Conservation (phyloP, 2,329 filamentous ascomycete species). For the Fusarium gaditjirri region DNA sequence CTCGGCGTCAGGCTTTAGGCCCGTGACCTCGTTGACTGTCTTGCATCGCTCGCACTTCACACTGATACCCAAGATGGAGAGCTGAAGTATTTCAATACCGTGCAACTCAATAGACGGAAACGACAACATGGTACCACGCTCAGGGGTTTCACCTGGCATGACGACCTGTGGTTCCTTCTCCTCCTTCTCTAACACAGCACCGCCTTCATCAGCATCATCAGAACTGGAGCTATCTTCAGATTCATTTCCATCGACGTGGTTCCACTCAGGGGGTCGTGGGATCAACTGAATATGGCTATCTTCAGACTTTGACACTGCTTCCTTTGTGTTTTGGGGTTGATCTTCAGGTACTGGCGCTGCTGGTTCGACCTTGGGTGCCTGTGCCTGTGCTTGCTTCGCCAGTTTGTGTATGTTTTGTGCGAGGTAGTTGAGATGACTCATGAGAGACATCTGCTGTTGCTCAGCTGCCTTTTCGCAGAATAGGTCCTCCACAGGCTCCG, state of each 20-base stretch:
- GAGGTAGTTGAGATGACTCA: conserved; percentile 80
- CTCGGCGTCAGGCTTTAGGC: conserved; percentile 66
- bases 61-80: conserved; percentile 73
- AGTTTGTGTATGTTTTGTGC: conserved; percentile 76
- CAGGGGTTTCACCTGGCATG: conserved; percentile 51
- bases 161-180: conserved; percentile 32
- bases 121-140: conserved; percentile 79
- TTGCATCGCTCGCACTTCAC: conserved; percentile 85
- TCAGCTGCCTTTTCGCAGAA: conserved; percentile 70
- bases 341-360: conserved; percentile 19
- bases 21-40: conserved; percentile 74
- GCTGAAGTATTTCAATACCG: conserved; percentile 79
- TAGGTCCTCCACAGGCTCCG: conserved; percentile 70
- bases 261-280: conserved; percentile 82
- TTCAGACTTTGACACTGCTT: conserved; percentile 38
- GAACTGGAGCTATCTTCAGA: conserved; percentile 60
- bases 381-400: conserved; percentile 66
- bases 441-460: conserved; percentile 70
- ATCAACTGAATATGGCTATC: conserved; percentile 77
- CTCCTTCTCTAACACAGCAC: conserved; percentile 52
- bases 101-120: conserved; percentile 82
- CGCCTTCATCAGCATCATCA: conserved; percentile 56
- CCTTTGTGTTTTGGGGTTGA: not conserved
- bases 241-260: conserved; percentile 56
- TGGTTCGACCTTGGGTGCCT: conserved; percentile 46